Conservation (phyloP, 2,329 filamentous ascomycete species). For the Aspergillus fructus region DNA sequence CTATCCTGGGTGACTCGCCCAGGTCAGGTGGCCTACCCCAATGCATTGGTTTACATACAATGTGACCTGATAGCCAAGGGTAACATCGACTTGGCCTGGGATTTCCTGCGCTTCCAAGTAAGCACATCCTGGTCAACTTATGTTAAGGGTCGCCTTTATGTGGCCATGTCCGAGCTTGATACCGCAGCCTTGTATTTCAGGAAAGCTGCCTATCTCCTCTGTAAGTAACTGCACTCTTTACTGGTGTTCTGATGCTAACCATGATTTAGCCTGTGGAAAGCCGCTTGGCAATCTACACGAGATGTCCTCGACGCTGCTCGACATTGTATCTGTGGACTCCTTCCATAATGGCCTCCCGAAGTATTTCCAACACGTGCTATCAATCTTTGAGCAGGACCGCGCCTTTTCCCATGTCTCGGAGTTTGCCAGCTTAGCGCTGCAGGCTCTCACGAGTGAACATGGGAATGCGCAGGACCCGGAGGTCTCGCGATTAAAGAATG, state of each 20-base stretch:
- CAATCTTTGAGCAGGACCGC: conserved; percentile 75
- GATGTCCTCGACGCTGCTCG: conserved; percentile 63
- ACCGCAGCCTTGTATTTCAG: conserved; percentile 74
- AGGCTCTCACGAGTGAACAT: conserved; percentile 51
- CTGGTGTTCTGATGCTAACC: conserved; percentile 18
- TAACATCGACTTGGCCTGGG: conserved; percentile 63
- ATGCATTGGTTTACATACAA: conserved; percentile 66
- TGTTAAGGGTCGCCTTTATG: conserved; percentile 75
- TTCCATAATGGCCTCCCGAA: conserved; percentile 73
- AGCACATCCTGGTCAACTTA: conserved; percentile 66
- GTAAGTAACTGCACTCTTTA: conserved; percentile 55
- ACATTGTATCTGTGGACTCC: conserved; percentile 67
- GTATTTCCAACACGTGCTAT: conserved; percentile 84
- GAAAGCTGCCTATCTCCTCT: conserved; percentile 77
- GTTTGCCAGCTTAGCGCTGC: conserved; percentile 74
- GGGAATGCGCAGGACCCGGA: conserved; percentile 36
- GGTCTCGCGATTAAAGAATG: conserved; percentile 53
- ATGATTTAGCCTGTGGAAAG: conserved; percentile 41
- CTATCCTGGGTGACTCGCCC: conserved; percentile 50
- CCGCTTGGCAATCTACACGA: conserved; percentile 45
- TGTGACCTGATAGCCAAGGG: conserved; percentile 67
- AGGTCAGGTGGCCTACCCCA: conserved; percentile 56
- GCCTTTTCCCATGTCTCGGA: conserved; percentile 79
- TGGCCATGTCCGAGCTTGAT: conserved; percentile 71
- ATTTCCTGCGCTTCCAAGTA: conserved; percentile 66